Base-by-base conservation (phyloP, 169 alveolate genomes). In the Plasmodium gallinaceum region DNA sequence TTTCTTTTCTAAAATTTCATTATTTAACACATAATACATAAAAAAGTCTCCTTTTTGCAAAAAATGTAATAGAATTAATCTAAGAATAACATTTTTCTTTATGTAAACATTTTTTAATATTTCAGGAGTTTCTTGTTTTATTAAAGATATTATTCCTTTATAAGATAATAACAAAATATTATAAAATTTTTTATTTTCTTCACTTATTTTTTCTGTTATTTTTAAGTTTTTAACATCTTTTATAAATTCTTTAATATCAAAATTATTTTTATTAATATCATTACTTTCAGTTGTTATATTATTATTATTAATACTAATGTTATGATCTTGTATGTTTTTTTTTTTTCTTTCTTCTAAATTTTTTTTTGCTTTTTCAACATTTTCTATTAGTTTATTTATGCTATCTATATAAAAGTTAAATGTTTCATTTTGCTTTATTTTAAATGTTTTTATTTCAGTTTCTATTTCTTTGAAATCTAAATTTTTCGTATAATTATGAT, bases 21-120 rank as follows among this genome's bases (percentile, higher is more conserved):
- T 76, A 76, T 76, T 76, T 14, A 76, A 65, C 20, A 76, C 76
- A 37, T 64, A 76, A 60, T 76, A 76, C 89, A 76, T 76, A 22
- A 76, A 76, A 24, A 76, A 76, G 65, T 76, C 89, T n/a, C 89
- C 89, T 64, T 65, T 76, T n/a, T 76, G 89, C n/a, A 76, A 65
- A 58, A 76, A 76, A 57, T 76, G 89, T n/a, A 76, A 39, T 39
- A 76, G 70, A 48, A 76, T 76, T 76, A 76, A 76, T 65, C 76
- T 76, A 62, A 76, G 76, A 58, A 76, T 65, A 16, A 76, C 66
- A 43, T 22, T 51, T 32, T 65, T 76, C 46, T 76, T 76, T 64
- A 76, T 76, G 22, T 76, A 32, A 24, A 76, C 43, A 48, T 76
- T 37, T 48, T 76, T 64, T 37, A 76, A 76, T 18, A 76, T 76